Base-by-base conservation (phyloP, 352 stramenopile species). In the Plasmopara halstedii region DNA sequence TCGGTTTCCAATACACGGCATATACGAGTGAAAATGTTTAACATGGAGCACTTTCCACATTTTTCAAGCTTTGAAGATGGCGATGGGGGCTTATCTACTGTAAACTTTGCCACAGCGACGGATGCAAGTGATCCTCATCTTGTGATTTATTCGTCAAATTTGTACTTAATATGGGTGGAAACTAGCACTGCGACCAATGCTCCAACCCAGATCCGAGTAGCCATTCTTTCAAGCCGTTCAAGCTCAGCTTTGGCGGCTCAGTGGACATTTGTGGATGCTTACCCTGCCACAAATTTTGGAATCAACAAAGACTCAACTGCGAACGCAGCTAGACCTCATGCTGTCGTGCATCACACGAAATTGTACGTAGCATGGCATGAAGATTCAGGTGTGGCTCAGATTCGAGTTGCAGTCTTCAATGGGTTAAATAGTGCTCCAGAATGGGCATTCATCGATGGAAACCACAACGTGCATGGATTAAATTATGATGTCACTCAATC, bases 291-390 rank as follows among this genome's bases (percentile, higher is more conserved):
- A 11, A 53, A 36, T 1, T 49, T 27, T 1, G 78, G 78, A 1
- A 50, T 89, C 4, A 89, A 89, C 23, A 67, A 62, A 23, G 50
- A 73, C 20, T 2, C 60, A 0, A 67, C 61, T 1, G 53, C 62
- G 38, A 72, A 47, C 15, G 78, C 66, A 13, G 46, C 50, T 6
- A 40, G 39, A 1, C 69, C 78, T 7, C 50, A 63, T n/a, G 34
- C 69, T 0, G 41, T 52, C 0, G 36, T 59, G 0, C 70, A 78
- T 33, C 58, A 47, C 6, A 52, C 53, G 1, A 83, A 78, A 13
- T 23, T 89, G 11, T 87, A 85, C 20, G 50, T 53, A 3, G 67
- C 58, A 10, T 89, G 78, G 78, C 68, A 86, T 10, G 74, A 85
- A 46, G 57, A 20, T 2, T 35, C 47, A 0, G 46, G 58, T 0